A percentile compares a stretch with the other conserved stretches of the same genome.
Evolutionary conservation across 176 grass and related monocot genomes (phyloP).

Genomic region (Bothriochloa decipiens): DNA sequence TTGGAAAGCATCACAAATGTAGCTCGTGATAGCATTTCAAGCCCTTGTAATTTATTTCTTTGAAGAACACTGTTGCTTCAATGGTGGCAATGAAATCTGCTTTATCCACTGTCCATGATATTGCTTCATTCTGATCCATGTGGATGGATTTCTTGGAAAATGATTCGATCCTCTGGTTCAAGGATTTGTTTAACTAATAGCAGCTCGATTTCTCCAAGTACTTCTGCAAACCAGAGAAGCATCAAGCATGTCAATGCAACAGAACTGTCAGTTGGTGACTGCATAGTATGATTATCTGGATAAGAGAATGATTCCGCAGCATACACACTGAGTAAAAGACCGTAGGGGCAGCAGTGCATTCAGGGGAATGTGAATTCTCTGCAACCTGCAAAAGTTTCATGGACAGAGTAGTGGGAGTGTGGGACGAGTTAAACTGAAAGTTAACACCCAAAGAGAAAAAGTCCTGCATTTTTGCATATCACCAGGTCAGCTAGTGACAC

Average conservation of each 20-base stretch:
- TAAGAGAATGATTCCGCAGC: not conserved
- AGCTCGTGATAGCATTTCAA: not conserved
- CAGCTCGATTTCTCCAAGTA: conserved; percentile 10
- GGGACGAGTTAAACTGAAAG: not conserved
- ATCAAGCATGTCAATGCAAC: not conserved
- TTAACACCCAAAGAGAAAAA: not conserved
- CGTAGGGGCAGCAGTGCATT: not conserved
- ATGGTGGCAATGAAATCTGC: not conserved
- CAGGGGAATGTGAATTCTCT: not conserved
- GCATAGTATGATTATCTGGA: not conserved
- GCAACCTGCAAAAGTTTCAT: conserved; percentile 28
- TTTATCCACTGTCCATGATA: not conserved
- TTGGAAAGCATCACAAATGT: not conserved
- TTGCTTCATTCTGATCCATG: not conserved
- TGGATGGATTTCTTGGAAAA: not conserved
- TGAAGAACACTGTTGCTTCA: not conserved
- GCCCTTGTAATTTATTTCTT: not conserved
- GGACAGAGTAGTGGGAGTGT: not conserved
- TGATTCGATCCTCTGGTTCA: not conserved
- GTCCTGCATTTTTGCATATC: not conserved
- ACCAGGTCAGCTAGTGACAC: not conserved
- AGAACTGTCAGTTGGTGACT: not conserved
- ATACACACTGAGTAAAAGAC: not conserved
- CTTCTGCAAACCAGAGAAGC: not conserved
- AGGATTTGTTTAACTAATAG: not conserved